phyloP scores from a whole-genome alignment of 2,329 filamentous ascomycete species.

The Colletotrichum graminicola region DNA sequence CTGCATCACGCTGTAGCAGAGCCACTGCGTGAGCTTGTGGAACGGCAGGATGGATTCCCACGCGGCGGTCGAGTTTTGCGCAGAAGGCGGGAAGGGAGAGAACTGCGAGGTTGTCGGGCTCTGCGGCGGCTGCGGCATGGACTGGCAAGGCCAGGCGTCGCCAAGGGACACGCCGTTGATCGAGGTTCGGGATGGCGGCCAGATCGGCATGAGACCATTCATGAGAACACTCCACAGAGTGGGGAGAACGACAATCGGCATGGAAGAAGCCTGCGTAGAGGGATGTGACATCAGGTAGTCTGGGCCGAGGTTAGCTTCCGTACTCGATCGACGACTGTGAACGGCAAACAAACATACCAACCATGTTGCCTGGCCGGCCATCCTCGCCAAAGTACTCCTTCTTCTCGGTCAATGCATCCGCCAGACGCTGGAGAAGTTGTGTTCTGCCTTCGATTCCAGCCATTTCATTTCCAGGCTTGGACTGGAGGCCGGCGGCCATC shows the following conservation, averaged over 20 bases:
- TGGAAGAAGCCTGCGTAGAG: conserved; percentile 87
- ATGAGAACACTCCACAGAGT: conserved; percentile 93
- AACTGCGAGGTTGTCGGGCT: conserved; percentile 63
- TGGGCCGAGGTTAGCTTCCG: conserved; percentile 52
- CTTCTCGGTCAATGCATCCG: conserved; percentile 79
- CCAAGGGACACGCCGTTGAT: conserved; percentile 90
- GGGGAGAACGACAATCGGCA: conserved; percentile 86
- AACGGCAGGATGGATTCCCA: conserved; percentile 77
- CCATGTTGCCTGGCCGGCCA: conserved; percentile 91
- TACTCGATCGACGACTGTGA: neutral
- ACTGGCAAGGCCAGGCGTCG: conserved; percentile 92
- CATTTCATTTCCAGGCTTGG: conserved; percentile 82
- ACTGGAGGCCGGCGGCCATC: conserved; percentile 87
- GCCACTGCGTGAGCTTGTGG: conserved; percentile 78
- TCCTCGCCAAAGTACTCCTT: conserved; percentile 86
- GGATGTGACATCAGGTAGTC: conserved; percentile 95
- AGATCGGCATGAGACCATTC: conserved; percentile 87
- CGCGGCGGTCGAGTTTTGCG: conserved; percentile 63
- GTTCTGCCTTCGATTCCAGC: conserved; percentile 88
- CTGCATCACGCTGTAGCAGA: conserved; percentile 79
- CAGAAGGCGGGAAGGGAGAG: conserved; percentile 59
- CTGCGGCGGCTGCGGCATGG: conserved; percentile 72
- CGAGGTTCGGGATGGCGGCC: conserved; percentile 87
- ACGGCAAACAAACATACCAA: conserved; percentile 69
- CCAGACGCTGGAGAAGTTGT: conserved; percentile 80